Conservation (phyloP, 2,329 filamentous ascomycete species). For the Mollisiaceae sp. region DNA sequence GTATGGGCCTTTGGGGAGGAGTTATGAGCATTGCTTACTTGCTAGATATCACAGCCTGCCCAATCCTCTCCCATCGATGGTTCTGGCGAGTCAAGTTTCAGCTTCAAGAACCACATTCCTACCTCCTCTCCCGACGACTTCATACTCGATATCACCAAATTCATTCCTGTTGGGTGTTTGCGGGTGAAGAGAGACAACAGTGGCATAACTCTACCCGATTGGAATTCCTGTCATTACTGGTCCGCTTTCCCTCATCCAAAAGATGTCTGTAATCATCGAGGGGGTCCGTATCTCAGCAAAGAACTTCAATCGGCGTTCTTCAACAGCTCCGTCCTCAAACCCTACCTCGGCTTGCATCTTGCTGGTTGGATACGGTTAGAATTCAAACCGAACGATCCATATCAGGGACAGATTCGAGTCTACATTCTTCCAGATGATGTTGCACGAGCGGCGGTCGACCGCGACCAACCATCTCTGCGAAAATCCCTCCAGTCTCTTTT, state of each 20-base stretch:
- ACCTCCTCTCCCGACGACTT: constrained; percentile 20
- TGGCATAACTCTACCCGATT: constrained; percentile 18
- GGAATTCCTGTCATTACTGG: constrained; percentile 30
- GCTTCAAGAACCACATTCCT: background rate
- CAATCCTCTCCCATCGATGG: background rate
- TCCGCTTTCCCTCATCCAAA: constrained; percentile 28
- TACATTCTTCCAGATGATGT: constrained; percentile 72
- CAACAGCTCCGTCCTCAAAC: constrained; percentile 22
- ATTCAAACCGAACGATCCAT: constrained; percentile 32
- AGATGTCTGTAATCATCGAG: constrained; percentile 22
- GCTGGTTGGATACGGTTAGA: constrained; percentile 41
- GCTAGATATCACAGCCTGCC: background rate
- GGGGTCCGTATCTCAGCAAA: constrained; percentile 20
- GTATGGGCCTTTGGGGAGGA: background rate
- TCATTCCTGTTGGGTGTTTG: constrained; percentile 38
- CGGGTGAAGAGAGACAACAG: constrained; percentile 27
- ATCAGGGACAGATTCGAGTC: constrained; percentile 52
- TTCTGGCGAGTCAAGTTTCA: background rate
- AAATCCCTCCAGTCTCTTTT: constrained; percentile 56
- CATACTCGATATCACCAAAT: constrained; percentile 35
- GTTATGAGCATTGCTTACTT: background rate
- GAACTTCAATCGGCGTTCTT: constrained; percentile 33
- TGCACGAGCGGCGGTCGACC: constrained; percentile 56
- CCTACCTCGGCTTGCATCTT: constrained; percentile 29
- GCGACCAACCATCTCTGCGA: constrained; percentile 51